Conservation (phyloP, 805 yeast genomes). For the Cyberlindnera subsufficiens region DNA sequence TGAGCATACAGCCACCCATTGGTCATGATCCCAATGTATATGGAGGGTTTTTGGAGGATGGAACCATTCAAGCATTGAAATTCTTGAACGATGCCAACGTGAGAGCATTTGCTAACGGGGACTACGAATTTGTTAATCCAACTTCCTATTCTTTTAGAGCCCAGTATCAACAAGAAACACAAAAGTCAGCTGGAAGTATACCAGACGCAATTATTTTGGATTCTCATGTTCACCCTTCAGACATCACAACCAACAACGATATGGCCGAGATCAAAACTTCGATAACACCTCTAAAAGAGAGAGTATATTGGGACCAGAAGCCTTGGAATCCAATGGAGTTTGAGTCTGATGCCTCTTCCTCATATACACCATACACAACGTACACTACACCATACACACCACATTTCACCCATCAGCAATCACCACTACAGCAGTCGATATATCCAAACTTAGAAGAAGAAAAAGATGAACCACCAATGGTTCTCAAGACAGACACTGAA, state of each 20-base stretch:
- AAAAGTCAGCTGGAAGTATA: too few relatives aligned
- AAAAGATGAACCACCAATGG: background rate
- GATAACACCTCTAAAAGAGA: slow-evolving; percentile 1
- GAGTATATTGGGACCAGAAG: background rate
- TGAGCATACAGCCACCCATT: too few relatives aligned
- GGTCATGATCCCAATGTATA: too few relatives aligned
- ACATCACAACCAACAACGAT: background rate
- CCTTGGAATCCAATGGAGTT: background rate
- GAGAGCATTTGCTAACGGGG: too few relatives aligned
- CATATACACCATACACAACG: background rate
- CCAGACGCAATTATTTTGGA: background rate
- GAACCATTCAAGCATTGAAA: too few relatives aligned
- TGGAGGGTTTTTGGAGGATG: too few relatives aligned
- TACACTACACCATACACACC: background rate
- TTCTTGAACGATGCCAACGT: too few relatives aligned
- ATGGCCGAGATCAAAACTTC: background rate
- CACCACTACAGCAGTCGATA: background rate
- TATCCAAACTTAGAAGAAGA: background rate
- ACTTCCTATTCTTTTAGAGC: too few relatives aligned
- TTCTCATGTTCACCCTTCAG: slow-evolving; percentile 1
- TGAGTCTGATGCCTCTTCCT: background rate
- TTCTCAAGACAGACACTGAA: too few relatives aligned
- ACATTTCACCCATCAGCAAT: background rate
- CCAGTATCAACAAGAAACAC: too few relatives aligned
- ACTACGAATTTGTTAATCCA: too few relatives aligned